These are phyloP conservation scores for Dryas integrifolia DNA, from an alignment of 331 rosid species.

Conservation along the genomic window DNA sequence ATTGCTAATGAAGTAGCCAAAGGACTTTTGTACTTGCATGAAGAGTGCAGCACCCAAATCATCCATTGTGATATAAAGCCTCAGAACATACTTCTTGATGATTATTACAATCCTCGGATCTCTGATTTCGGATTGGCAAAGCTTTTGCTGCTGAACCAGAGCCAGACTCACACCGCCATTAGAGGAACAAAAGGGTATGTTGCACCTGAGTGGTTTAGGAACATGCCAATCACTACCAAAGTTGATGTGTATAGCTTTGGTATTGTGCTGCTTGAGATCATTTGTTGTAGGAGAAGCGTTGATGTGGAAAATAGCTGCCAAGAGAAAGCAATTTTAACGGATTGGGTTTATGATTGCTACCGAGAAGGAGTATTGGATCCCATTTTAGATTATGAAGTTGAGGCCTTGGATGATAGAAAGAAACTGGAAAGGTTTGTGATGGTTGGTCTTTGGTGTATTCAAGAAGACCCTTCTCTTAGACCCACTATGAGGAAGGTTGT, in stretches of 20 bases:
- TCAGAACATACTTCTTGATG: conserved; percentile 36
- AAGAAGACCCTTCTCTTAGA: conserved; percentile 56
- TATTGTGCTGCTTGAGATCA: conserved; percentile 24
- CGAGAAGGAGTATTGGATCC: background rate
- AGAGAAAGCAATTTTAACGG: conserved; percentile 9
- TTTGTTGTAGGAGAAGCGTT: conserved; percentile 30
- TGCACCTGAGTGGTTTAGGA: conserved; percentile 40
- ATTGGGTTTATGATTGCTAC: conserved; percentile 34
- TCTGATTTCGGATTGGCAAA: conserved; percentile 39
- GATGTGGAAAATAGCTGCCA: conserved; percentile 7
- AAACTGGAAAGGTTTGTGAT: conserved; percentile 23
- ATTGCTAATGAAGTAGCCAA: conserved; percentile 21
- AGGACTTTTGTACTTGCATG: conserved; percentile 30
- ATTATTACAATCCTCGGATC: conserved; percentile 21
- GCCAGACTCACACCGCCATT: conserved; percentile 27
- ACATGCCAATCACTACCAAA: conserved; percentile 28
- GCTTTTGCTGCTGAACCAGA: conserved; percentile 26
- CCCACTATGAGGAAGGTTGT: conserved; percentile 50
- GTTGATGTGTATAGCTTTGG: conserved; percentile 41
- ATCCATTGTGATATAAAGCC: conserved; percentile 41
- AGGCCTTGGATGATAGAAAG: conserved; percentile 15
- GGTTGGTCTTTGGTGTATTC: conserved; percentile 50
- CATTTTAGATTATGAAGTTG: conserved; percentile 23
- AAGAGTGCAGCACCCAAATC: conserved; percentile 28
- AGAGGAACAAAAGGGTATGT: conserved; percentile 37